Base-by-base conservation (phyloP, 257 asterid species). In the Przewalskia tangutica region DNA sequence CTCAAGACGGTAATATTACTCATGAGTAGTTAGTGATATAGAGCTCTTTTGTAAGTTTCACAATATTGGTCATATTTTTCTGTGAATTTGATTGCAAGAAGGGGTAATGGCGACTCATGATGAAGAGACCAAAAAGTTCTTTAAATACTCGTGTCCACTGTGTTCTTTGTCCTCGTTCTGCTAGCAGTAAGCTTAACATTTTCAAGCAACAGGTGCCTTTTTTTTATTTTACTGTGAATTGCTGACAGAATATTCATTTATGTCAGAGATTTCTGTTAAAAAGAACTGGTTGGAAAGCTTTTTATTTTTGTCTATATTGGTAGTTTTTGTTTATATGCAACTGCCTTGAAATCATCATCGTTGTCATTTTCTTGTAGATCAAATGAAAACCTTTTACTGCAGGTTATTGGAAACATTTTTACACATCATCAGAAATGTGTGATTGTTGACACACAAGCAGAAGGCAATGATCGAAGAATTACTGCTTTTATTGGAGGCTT, bases 361-460 rank as follows among this genome's bases (percentile, higher is more conserved):
- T 75, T 17, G 1, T 60, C 27, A 42, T 60, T 85, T 63, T 27
- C 77, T 14, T 3, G 81, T 82, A 38, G 56, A 81, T 82, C 20
- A 27, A 77, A 42, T 60, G 76, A 62, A 11, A 8, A 46, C 58
- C 51, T 32, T 18, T 16, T 63, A 53, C 34, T 34, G 59, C 86
- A 95, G 99, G 97, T 95, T 86, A 97, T 95, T 77, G 99, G 99
- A 80, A 96, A 98, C 32, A 94, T 96, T 58, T 96, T 90, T 82
- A 94, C 98, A n/a, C 99, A 96, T 89, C 99, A 96, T 87, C 98
- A 94, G 90, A 94, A 96, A 85, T 96, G 99, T 86, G 98, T 96
- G 90, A 89, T 96, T 81, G 95, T 93, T 86, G 99, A 96, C 85
- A 84, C 97, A 3, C 97, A 89, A 89, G 97, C 92, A 81, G 84